Evolutionary conservation across 2,329 filamentous ascomycete species (phyloP).

Genomic region (Sodiomyces alkalinus): DNA sequence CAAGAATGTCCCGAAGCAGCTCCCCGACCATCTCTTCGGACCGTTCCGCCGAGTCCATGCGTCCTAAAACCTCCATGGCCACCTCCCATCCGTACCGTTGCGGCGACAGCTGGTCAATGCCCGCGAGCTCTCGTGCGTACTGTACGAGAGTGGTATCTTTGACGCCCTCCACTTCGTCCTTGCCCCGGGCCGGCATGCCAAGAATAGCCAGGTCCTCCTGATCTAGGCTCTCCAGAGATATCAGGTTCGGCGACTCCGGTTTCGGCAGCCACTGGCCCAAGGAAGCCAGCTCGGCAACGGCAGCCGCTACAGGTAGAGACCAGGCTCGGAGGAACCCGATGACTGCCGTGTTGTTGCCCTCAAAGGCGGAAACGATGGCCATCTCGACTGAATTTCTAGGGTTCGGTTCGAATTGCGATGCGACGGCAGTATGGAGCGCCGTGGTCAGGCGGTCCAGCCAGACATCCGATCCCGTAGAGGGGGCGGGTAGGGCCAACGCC

Average conservation of each 20-base stretch:
- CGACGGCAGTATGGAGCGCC: slow-evolving; percentile 53
- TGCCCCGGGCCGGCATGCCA: slow-evolving; percentile 44
- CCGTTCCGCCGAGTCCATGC: slow-evolving; percentile 57
- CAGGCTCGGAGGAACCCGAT: slow-evolving; percentile 60
- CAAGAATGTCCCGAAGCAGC: slow-evolving; percentile 53
- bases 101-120: slow-evolving; percentile 31
- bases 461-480: slow-evolving; percentile 41
- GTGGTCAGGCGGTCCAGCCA: slow-evolving; percentile 62
- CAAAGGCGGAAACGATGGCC: slow-evolving; percentile 65
- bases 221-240: slow-evolving; percentile 53
- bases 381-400: slow-evolving; percentile 63
- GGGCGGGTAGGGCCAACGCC: slow-evolving; percentile 16
- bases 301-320: slow-evolving; percentile 66
- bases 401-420: slow-evolving; percentile 64
- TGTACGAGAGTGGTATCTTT: slow-evolving; percentile 66
- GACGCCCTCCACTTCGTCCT: slow-evolving; percentile 46
- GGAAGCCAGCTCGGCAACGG: slow-evolving; percentile 72
- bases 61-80: slow-evolving; percentile 66
- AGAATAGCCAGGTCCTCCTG: slow-evolving; percentile 76
- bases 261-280: slow-evolving; percentile 68
- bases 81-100: slow-evolving; percentile 73
- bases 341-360: slow-evolving; percentile 65
- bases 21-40: slow-evolving; percentile 62
- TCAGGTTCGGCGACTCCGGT: slow-evolving; percentile 34
- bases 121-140: slow-evolving; percentile 57